These are phyloP conservation scores for Sanguinoderma infundibulare DNA, from an alignment of 1,284 basidiomycete genomes.

Conservation along the genomic window DNA sequence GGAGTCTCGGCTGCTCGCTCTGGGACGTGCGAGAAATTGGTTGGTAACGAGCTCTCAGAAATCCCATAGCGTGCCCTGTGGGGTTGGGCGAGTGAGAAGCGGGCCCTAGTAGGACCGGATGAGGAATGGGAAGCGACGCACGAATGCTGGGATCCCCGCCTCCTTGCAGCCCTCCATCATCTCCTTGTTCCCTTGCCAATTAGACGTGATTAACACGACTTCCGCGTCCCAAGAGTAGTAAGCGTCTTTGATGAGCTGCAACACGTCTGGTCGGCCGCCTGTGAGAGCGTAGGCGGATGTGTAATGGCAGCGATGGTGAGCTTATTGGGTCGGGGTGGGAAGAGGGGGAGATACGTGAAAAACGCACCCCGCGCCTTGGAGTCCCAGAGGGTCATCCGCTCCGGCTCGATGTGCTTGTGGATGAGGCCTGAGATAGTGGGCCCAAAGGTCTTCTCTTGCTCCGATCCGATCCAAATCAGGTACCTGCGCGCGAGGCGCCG, in stretches of 20 bases:
- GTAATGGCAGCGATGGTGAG: neutral
- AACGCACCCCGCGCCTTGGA: slow-evolving; percentile 59
- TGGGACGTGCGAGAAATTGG: neutral
- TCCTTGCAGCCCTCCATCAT: slow-evolving; percentile 72
- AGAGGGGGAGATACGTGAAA: neutral
- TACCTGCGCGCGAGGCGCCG: slow-evolving; percentile 44
- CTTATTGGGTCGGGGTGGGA: neutral
- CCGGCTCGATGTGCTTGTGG: slow-evolving; percentile 55
- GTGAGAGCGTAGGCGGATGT: slow-evolving; percentile 1
- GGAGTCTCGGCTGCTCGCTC: neutral
- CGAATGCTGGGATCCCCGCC: slow-evolving; percentile 66
- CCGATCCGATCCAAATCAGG: slow-evolving; percentile 61
- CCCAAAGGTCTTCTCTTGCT: slow-evolving; percentile 49
- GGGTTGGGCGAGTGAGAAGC: neutral
- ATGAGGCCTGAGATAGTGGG: slow-evolving; percentile 51
- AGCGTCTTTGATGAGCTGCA: slow-evolving; percentile 44
- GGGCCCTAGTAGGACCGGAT: slow-evolving; percentile 31
- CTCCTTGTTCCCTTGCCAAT: slow-evolving; percentile 63
- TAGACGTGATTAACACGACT: slow-evolving; percentile 71
- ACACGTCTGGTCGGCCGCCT: slow-evolving; percentile 48
- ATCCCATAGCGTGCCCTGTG: slow-evolving; percentile 49
- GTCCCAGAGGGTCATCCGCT: slow-evolving; percentile 65
- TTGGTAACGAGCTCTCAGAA: slow-evolving; percentile 34
- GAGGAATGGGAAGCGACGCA: slow-evolving; percentile 28
- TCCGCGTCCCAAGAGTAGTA: slow-evolving; percentile 50